A percentile compares a stretch with the other conserved stretches of the same genome.
Evolutionary conservation across 2,329 filamentous ascomycete species (phyloP).

Genomic region (Xylariaceae sp.): DNA sequence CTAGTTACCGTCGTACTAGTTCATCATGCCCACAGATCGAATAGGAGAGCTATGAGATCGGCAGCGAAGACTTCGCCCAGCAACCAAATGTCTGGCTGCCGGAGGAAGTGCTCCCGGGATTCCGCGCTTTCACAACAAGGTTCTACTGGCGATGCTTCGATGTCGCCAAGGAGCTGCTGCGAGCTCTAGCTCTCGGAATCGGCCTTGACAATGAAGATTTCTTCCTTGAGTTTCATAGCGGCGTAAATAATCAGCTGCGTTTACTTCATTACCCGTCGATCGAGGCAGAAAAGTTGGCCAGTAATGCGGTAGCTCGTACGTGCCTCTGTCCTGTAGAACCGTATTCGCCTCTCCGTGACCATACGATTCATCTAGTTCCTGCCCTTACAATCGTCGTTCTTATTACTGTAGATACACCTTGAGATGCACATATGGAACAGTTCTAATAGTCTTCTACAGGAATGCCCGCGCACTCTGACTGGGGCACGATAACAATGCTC

Average conservation of each 20-base stretch:
- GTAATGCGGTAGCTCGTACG: conserved; percentile 48
- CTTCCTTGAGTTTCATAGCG: conserved; percentile 56
- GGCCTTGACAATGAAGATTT: conserved; percentile 52
- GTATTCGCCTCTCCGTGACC: too few species aligned
- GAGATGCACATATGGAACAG: too few species aligned
- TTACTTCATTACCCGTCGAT: conserved; percentile 64
- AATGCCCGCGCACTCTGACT: conserved; percentile 44
- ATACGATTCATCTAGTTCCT: too few species aligned
- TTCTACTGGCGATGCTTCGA: conserved; percentile 57
- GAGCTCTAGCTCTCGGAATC: conserved; percentile 53
- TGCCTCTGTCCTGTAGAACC: not conserved
- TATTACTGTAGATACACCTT: too few species aligned
- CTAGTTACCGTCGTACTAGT: too few species aligned
- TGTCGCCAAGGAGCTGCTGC: conserved; percentile 50
- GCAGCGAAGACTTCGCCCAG: conserved; percentile 50
- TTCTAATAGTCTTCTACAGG: conserved; percentile 12
- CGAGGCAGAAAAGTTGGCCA: conserved; percentile 49
- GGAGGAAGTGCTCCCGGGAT: conserved; percentile 50
- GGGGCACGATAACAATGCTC: conserved; percentile 53
- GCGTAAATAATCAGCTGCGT: conserved; percentile 64
- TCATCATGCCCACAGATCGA: conserved; percentile 6
- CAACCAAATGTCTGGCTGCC: conserved; percentile 59
- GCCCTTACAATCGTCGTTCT: too few species aligned
- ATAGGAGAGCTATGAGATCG: conserved; percentile 59
- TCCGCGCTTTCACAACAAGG: conserved; percentile 52